Evolutionary conservation across 441 rosid genomes (phyloP).

Genomic region (Euphorbia schlechtendalii): DNA sequence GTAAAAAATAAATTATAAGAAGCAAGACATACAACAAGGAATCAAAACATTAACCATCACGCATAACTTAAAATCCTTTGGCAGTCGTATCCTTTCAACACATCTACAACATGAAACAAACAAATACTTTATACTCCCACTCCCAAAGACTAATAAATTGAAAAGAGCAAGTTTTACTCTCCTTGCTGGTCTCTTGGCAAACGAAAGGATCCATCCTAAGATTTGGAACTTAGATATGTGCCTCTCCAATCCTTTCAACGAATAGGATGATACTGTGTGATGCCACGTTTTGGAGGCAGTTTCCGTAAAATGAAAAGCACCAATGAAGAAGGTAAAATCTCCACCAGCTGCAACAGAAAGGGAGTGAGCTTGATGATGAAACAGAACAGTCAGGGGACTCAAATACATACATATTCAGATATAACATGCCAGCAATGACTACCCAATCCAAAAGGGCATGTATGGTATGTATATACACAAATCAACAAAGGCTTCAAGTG

Average conservation of each 20-base stretch:
- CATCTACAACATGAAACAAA: conserved; percentile 13
- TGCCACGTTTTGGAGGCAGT: conserved; percentile 78
- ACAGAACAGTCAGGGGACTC: not conserved
- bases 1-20: conserved; percentile 1
- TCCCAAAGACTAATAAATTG: conserved; percentile 2
- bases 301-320: conserved; percentile 85
- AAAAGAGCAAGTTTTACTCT: not conserved
- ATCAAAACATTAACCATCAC: conserved; percentile 2
- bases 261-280: conserved; percentile 74
- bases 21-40: conserved; percentile 3
- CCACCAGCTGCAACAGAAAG: conserved; percentile 57
- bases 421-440: not conserved
- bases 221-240: not conserved
- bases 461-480: not conserved
- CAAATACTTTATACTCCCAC: conserved; percentile 14
- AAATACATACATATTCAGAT: not conserved
- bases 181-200: not conserved
- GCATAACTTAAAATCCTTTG: conserved; percentile 12
- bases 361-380: not conserved
- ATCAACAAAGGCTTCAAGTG: not conserved
- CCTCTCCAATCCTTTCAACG: conserved; percentile 30
- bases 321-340: conserved; percentile 74
- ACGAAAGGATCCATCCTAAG: conserved; percentile 8
- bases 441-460: not conserved
- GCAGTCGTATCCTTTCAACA: conserved; percentile 15